Conservation (phyloP, 331 rosid species). For the Erythrophleum ivorense region DNA sequence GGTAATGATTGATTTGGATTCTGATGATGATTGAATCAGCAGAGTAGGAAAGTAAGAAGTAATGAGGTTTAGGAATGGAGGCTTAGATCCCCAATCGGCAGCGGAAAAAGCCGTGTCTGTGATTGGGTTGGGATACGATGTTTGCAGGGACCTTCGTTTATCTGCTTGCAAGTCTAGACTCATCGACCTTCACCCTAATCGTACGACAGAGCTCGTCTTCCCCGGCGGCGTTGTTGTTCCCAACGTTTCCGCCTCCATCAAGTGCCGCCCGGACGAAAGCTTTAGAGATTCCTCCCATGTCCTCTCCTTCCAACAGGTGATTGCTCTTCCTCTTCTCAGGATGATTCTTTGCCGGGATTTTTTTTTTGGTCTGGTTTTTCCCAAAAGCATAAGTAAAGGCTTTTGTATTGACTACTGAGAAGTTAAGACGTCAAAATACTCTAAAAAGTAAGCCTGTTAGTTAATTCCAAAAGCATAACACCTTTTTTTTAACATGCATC, state of each 20-base stretch:
- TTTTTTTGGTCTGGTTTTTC: too few species aligned
- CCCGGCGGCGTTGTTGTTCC: constrained; percentile 72
- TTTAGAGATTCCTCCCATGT: constrained; percentile 70
- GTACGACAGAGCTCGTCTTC: constrained; percentile 59
- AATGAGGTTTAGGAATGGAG: constrained; percentile 46
- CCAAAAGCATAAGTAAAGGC: too few species aligned
- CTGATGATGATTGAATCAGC: not conserved
- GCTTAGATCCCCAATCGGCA: constrained; percentile 59
- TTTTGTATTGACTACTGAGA: too few species aligned
- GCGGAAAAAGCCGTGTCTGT: constrained; percentile 77
- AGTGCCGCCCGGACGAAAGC: constrained; percentile 84
- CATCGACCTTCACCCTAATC: constrained; percentile 59
- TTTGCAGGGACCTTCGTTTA: constrained; percentile 63
- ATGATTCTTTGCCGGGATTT: too few species aligned
- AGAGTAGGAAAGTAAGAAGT: not conserved
- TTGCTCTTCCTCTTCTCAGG: not conserved
- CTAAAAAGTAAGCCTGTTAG: too few species aligned
- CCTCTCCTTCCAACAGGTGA: constrained; percentile 74
- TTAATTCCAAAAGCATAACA: not conserved
- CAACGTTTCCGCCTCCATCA: constrained; percentile 63
- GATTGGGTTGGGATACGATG: constrained; percentile 81
- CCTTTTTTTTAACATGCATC: too few species aligned
- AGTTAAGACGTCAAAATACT: too few species aligned
- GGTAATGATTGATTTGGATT: not conserved
- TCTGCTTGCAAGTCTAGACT: constrained; percentile 62